Conservation (phyloP, 225 moss, liverwort and hornwort species). For the Physcomitrium patens region DNA sequence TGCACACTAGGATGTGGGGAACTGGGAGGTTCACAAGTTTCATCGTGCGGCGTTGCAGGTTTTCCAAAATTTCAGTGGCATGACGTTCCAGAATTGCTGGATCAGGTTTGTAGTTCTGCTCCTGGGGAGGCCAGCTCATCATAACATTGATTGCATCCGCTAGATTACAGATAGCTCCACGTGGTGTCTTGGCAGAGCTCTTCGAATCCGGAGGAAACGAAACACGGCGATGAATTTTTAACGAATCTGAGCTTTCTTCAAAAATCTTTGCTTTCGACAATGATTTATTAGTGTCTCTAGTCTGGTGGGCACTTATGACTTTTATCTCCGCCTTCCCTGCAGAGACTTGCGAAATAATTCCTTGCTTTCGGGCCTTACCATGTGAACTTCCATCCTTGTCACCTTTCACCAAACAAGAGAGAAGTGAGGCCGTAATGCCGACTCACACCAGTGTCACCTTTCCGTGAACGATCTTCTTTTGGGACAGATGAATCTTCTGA, state of each 20-base stretch:
- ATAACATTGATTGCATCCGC: constrained; percentile 83
- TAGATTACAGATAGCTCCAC: constrained; percentile 55
- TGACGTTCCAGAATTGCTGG: constrained; percentile 87
- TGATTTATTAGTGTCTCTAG: constrained; percentile 6
- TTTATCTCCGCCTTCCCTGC: constrained; percentile 9
- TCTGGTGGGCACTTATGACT: constrained; percentile 10
- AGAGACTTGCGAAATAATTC: constrained; percentile 40
- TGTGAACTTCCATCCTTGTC: constrained; percentile 44
- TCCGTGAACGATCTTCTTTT: background rate
- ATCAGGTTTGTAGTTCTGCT: constrained; percentile 69
- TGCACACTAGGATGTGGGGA: constrained; percentile 81
- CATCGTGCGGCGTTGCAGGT: constrained; percentile 55
- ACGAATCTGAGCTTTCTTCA: constrained; percentile 35
- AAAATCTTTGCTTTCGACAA: background rate
- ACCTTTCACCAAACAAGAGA: constrained; percentile 45
- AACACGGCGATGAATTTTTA: background rate
- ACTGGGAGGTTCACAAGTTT: constrained; percentile 62
- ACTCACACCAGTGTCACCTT: constrained; percentile 23
- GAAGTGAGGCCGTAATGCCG: constrained; percentile 52
- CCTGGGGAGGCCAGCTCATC: constrained; percentile 90
- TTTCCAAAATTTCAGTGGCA: constrained; percentile 55
- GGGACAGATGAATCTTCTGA: background rate
- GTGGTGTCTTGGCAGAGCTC: constrained; percentile 32
- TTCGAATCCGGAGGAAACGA: constrained; percentile 20
- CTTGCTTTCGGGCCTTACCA: constrained; percentile 24